phyloP scores from a whole-genome alignment of 75 land plant genomes.

The Adiantum capillusveneris region DNA sequence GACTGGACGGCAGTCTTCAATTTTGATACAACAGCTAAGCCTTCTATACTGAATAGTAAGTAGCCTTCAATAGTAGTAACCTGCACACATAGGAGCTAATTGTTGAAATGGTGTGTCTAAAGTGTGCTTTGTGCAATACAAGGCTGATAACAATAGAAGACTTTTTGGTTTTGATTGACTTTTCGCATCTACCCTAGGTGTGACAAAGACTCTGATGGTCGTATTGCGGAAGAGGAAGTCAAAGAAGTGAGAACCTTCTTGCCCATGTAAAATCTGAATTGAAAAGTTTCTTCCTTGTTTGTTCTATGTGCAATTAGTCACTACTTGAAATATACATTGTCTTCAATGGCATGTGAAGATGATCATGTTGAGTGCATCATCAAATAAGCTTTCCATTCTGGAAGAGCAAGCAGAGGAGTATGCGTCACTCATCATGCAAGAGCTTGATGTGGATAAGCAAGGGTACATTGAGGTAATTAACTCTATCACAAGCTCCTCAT shows the following conservation, averaged over 20 bases:
- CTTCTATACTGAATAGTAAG: too few relatives aligned
- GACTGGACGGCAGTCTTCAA: too few relatives aligned
- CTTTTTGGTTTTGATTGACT: too few relatives aligned
- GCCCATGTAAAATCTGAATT: background rate
- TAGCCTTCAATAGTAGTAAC: too few relatives aligned
- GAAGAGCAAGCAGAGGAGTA: conserved; percentile 36
- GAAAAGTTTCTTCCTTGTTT: background rate
- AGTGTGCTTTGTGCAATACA: too few relatives aligned
- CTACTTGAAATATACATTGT: too few relatives aligned
- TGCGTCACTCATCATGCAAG: conserved; percentile 33
- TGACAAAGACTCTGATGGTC: conserved; percentile 17
- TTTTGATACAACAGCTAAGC: too few relatives aligned
- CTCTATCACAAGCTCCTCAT: background rate
- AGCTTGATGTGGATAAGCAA: conserved; percentile 14
- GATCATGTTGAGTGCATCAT: conserved; percentile 31
- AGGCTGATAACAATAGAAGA: too few relatives aligned
- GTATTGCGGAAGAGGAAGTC: conserved; percentile 25
- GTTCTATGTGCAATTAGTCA: background rate
- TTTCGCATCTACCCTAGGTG: conserved; percentile 12
- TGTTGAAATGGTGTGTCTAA: too few relatives aligned
- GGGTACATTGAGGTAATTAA: conserved; percentile 34
- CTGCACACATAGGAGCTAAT: too few relatives aligned
- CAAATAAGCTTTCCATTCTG: conserved; percentile 25
- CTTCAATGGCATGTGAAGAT: conserved; percentile 18
- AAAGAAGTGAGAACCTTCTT: conserved; percentile 11